Evolutionary conservation across 176 grass and related monocot genomes (phyloP), one percentile per base, ranked within the genome.

Genomic region (Pontederia paniculata): DNA sequence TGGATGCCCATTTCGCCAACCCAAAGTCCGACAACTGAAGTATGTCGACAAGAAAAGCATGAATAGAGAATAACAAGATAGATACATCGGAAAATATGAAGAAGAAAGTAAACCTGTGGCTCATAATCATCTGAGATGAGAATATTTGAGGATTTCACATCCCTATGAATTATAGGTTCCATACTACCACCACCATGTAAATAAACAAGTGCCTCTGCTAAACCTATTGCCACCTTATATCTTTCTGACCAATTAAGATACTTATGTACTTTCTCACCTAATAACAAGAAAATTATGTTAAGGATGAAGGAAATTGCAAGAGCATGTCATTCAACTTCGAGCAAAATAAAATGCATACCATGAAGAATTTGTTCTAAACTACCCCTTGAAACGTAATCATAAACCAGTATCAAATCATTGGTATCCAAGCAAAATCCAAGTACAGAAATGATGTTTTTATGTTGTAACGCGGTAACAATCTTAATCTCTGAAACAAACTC

Each of bases 91-190:
- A 22, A 45, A 17, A 71, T 16, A 22, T 28, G 2, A 10, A 11
- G 12, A 61, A 12, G 23, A 6, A 45, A 25, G 18, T 23, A 56
- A 0, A 70, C 87, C 87, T 90, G 66, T 56, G 86, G 80, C 41
- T 77, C 70, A 21, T 82, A 93, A 75, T 93, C 78, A 50, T 84
- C 57, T 5, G 83, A 88, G 41, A 98, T 77, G 42, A 98, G 93
- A 70, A 91, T 81, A 64, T 98, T 98, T 41, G 93, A 90, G 68
- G 87, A 98, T 31, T 98, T 98, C 12, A 98, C 75, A 84, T 98
- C 93, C 68, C 80, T 79, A 63, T 98, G 93, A 51, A 98, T 82
- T 66, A 88, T 77, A 70, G 83, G 77, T 25, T 84, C 51, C 12
- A 47, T 73, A 22, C 78, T 68, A 65, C 71, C 53, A 1, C 81